Evolutionary conservation across 163 green algal genomes (phyloP).

Genomic region (Trebouxiophyceae sp.): DNA sequence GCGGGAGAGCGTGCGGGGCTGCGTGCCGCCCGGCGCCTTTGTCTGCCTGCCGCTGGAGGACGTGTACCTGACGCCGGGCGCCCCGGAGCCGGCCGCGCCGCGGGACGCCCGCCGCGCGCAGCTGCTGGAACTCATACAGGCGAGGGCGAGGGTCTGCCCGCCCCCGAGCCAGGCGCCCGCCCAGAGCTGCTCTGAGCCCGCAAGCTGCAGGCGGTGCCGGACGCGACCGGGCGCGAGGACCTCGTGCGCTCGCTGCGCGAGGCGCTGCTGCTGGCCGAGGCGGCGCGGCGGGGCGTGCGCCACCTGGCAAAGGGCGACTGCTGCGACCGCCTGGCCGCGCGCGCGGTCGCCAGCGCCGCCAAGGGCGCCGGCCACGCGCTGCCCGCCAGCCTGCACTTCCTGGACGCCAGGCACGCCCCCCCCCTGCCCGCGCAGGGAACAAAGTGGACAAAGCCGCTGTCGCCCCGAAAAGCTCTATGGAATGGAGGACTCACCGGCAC

Average conservation of each 20-base stretch:
- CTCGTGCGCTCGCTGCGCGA: constrained; percentile 33
- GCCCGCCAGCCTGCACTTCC: constrained; percentile 19
- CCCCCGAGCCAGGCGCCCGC: background rate
- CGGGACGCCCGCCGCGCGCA: too few relatives aligned
- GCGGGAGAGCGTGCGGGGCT: background rate
- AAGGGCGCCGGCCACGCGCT: constrained; percentile 39
- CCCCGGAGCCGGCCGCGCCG: too few relatives aligned
- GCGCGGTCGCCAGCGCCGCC: constrained; percentile 36
- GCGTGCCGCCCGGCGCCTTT: background rate
- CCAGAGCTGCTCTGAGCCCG: constrained; percentile 1
- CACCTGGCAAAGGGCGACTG: constrained; percentile 42
- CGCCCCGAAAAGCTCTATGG: too few relatives aligned
- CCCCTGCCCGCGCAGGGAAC: too few relatives aligned
- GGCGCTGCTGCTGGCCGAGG: constrained; percentile 29
- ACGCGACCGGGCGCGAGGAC: constrained; percentile 53
- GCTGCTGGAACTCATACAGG: too few relatives aligned
- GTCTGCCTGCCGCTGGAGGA: constrained; percentile 6
- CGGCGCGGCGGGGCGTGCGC: constrained; percentile 15
- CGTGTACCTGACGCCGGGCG: too few relatives aligned
- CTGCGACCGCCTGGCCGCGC: constrained; percentile 35
- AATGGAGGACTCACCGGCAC: too few relatives aligned
- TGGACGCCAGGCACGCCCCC: constrained; percentile 15
- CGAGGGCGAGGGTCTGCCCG: too few relatives aligned
- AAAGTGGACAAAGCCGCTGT: too few relatives aligned
- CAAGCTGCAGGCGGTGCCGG: constrained; percentile 27